Base-by-base conservation (phyloP, 805 yeast genomes). In the Debaryomyces maramus region DNA sequence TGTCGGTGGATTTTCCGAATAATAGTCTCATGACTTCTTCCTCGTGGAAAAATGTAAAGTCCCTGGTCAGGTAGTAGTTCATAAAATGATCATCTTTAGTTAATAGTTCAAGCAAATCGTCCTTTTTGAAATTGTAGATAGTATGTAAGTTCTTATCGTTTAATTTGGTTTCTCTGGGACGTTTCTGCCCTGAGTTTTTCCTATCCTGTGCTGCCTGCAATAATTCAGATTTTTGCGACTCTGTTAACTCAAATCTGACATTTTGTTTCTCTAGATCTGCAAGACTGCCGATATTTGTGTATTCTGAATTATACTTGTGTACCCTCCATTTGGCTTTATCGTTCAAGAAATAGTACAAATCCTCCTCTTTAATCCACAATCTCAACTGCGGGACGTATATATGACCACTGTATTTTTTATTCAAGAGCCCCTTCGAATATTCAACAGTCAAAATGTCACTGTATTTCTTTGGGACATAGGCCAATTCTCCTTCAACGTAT, bases 401-500 rank as follows among this genome's bases (percentile, higher is more conserved):
- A 39, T 48, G 56, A 5, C 50, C 60, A 18, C 51, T 39, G 39
- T 59, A 60, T 43, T 60, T 63, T 17, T 51, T 52, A 18, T 56
- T 53, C 38, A 61, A 50, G 48, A 59, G 43, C 13, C 61, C 61
- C 11, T 39, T 32, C 30, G 36, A 19, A 39, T 53, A 55, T 41
- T 53, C 59, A 15, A 41, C 51, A 13, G 50, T 41, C 27, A 61
- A 47, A 24, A 61, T 51, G 5, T 45, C 52, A 13, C 49, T 37
- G 34, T 58, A 49, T 34, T 47, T 48, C 39, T 56, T 51, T 11
- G 72, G 72, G 6, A 67, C 50, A 43, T 59, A 62, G 6, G 57
- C 55, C 21, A 58, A 32, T 32, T 62, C 76, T 8, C 82, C 81
- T 52, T 84, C 88, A 48, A 77, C 77, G 38, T 65, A 55, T 0